These are phyloP conservation scores for Cladosporium oxysporum DNA, from an alignment of 2,329 filamentous ascomycete species.

Conservation along the genomic window DNA sequence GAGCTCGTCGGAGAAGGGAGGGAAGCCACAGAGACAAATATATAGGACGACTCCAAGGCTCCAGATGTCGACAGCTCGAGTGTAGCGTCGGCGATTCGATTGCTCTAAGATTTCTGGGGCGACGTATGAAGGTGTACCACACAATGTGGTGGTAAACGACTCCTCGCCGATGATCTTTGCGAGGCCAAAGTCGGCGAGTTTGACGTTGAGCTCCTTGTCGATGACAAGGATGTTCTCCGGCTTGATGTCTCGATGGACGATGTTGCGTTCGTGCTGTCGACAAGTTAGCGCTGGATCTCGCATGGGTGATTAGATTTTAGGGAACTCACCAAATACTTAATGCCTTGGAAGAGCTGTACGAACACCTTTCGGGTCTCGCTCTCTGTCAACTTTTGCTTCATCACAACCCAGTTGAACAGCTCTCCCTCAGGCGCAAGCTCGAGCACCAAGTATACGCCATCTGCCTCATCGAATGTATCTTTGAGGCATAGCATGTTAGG, in stretches of 20 bases:
- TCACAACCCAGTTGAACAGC: slow-evolving; percentile 91
- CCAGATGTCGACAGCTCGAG: slow-evolving; percentile 94
- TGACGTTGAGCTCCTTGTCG: slow-evolving; percentile 82
- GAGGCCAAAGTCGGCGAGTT: slow-evolving; percentile 93
- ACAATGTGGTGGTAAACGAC: slow-evolving; percentile 92
- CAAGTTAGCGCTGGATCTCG: neutral
- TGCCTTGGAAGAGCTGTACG: slow-evolving; percentile 83
- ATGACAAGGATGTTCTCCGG: slow-evolving; percentile 92
- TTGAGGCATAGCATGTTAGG: slow-evolving; percentile 90
- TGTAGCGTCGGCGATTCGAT: slow-evolving; percentile 80
- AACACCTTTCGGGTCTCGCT: slow-evolving; percentile 84
- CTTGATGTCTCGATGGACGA: slow-evolving; percentile 97
- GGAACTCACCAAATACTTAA: slow-evolving; percentile 84
- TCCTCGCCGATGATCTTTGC: slow-evolving; percentile 99
- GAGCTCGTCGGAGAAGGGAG: slow-evolving; percentile 94
- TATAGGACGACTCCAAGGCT: slow-evolving; percentile 97
- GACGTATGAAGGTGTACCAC: slow-evolving; percentile 88
- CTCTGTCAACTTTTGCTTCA: slow-evolving; percentile 85
- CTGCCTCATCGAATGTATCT: slow-evolving; percentile 89
- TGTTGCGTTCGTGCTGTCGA: slow-evolving; percentile 85
- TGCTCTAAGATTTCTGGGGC: slow-evolving; percentile 92
- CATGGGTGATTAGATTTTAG: neutral
- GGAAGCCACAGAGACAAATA: slow-evolving; percentile 95
- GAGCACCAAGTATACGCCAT: slow-evolving; percentile 86
- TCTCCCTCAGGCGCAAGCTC: slow-evolving; percentile 92